phyloP scores from a whole-genome alignment of 2,329 filamentous ascomycete species.

The Penicillium hordei region DNA sequence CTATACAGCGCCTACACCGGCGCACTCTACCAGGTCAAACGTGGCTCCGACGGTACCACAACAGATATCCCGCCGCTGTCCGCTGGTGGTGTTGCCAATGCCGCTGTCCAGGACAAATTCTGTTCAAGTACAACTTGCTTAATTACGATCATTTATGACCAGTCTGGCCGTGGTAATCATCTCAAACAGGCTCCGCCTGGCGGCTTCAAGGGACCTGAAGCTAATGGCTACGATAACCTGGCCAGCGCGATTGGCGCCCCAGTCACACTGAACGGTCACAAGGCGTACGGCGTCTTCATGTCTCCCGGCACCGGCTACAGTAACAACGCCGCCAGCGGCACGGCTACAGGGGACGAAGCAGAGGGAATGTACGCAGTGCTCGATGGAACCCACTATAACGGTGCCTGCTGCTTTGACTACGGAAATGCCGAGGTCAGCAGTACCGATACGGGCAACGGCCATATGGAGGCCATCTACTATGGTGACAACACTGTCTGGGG shows the following conservation, averaged over 20 bases:
- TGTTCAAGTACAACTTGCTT: conserved; percentile 62
- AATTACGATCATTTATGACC: conserved; percentile 66
- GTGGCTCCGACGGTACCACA: conserved; percentile 52
- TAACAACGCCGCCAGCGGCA: conserved; percentile 55
- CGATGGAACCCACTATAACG: conserved; percentile 38
- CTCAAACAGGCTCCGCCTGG: conserved; percentile 63
- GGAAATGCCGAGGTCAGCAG: conserved; percentile 58
- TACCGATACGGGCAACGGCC: conserved; percentile 58
- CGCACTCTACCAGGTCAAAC: conserved; percentile 60
- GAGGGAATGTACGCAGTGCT: conserved; percentile 41
- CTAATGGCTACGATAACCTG: conserved; percentile 60
- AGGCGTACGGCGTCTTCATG: conserved; percentile 64
- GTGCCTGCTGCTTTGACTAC: conserved; percentile 53
- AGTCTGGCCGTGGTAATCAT: conserved; percentile 62
- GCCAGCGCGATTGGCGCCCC: conserved; percentile 61
- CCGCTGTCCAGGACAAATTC: conserved; percentile 61
- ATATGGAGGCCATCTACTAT: conserved; percentile 70
- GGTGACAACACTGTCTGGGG: conserved; percentile 58
- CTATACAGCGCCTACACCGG: conserved; percentile 57
- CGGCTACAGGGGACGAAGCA: conserved; percentile 55
- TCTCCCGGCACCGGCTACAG: conserved; percentile 64
- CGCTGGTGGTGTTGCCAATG: conserved; percentile 63
- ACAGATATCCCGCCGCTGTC: conserved; percentile 53
- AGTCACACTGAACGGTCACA: conserved; percentile 60
- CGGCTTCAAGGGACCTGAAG: conserved; percentile 56